A percentile compares a stretch with the other conserved stretches of the same genome.
phyloP scores from a whole-genome alignment of 352 stramenopile species.

The Thalassiosira hispida region DNA sequence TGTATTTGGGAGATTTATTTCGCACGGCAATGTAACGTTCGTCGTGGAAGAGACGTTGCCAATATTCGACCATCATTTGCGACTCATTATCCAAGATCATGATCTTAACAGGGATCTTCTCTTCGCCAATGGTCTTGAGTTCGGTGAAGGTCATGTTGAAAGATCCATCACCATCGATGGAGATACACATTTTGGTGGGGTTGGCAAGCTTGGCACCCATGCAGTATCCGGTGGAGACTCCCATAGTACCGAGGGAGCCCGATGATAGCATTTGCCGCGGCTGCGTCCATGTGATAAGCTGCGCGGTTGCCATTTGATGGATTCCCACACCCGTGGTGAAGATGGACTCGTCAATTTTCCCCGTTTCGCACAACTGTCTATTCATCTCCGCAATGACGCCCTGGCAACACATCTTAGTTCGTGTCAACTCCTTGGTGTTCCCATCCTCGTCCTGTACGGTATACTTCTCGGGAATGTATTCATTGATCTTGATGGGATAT shows the following conservation, averaged over 20 bases:
- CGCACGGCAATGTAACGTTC: slow-evolving; percentile 89
- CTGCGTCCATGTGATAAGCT: slow-evolving; percentile 94
- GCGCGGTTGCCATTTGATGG: slow-evolving; percentile 96
- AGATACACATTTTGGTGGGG: slow-evolving; percentile 87
- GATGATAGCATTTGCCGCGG: slow-evolving; percentile 93
- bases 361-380: slow-evolving; percentile 84
- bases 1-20: slow-evolving; percentile 93
- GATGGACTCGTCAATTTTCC: slow-evolving; percentile 90
- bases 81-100: slow-evolving; percentile 96
- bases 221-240: slow-evolving; percentile 91
- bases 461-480: slow-evolving; percentile 46
- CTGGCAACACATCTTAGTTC: slow-evolving; percentile 91
- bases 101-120: slow-evolving; percentile 94
- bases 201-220: slow-evolving; percentile 94
- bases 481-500: slow-evolving; percentile 92
- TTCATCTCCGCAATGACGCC: slow-evolving; percentile 93
- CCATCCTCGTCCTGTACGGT: slow-evolving; percentile 61
- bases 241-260: slow-evolving; percentile 94
- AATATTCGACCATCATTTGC: slow-evolving; percentile 98
- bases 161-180: slow-evolving; percentile 94
- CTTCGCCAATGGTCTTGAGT: slow-evolving; percentile 93
- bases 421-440: slow-evolving; percentile 31
- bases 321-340: slow-evolving; percentile 95
- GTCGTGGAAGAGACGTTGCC: slow-evolving; percentile 96
- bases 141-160: slow-evolving; percentile 97